Evolutionary conservation across 2,329 filamentous ascomycete species (phyloP).

Genomic region (Alternaria hordeiaustralica): DNA sequence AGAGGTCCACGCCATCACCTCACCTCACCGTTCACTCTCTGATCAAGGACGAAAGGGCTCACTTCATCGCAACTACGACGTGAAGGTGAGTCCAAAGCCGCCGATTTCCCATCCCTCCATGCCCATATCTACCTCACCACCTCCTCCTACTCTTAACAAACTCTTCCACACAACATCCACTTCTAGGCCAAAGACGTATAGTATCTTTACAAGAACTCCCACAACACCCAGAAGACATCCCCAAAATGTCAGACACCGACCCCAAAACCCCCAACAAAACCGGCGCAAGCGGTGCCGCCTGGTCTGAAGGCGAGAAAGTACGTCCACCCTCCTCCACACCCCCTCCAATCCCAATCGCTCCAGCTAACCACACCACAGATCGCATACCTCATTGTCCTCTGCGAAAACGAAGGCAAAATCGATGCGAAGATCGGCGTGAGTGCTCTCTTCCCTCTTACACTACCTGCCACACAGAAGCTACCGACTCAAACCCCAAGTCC

Average conservation of each 20-base stretch:
- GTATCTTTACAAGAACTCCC: background rate
- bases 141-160: background rate
- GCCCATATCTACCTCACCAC: background rate
- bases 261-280: constrained; percentile 13
- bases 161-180: background rate
- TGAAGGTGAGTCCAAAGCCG: background rate
- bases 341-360: background rate
- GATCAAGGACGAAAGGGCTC: background rate
- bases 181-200: background rate
- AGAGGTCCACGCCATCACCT: background rate
- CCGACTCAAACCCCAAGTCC: background rate
- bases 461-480: background rate
- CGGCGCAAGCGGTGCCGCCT: constrained; percentile 20
- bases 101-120: background rate
- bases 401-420: constrained; percentile 25
- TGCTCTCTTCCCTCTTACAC: background rate
- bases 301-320: constrained; percentile 33
- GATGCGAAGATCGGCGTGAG: constrained; percentile 24
- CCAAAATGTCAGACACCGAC: constrained; percentile 10
- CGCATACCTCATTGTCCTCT: constrained; percentile 26
- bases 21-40: background rate
- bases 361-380: constrained; percentile 19
- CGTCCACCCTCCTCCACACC: background rate
- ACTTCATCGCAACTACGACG: background rate
- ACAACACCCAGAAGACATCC: background rate